A percentile compares a stretch with the other conserved stretches of the same genome.
Evolutionary conservation across 148 eudicot genomes (phyloP).

Genomic region (Fagopyrum esculentum): DNA sequence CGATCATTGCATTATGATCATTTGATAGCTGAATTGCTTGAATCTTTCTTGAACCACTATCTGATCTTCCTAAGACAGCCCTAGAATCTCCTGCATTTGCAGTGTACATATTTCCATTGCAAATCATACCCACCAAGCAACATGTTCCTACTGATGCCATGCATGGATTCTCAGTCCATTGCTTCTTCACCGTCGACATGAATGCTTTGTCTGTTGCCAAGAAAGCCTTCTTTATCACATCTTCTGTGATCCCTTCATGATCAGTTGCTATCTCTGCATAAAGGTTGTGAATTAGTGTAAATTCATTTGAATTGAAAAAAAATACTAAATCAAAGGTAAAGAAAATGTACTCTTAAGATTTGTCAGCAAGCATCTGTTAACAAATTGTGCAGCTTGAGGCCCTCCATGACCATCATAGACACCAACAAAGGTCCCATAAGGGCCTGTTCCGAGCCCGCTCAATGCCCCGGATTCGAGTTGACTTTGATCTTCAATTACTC

Average conservation of each 20-base stretch:
- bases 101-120: conserved; percentile 44
- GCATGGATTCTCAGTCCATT: conserved; percentile 59
- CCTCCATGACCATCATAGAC: conserved; percentile 94
- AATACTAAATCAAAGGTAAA: neutral
- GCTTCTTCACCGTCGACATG: conserved; percentile 47
- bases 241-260: conserved; percentile 45
- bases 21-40: conserved; percentile 62
- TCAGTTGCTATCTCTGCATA: conserved; percentile 55
- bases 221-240: conserved; percentile 66
- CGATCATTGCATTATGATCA: conserved; percentile 70
- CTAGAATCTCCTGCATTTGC: conserved; percentile 93
- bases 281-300: neutral
- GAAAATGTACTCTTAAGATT: conserved; percentile 54
- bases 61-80: conserved; percentile 60
- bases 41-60: conserved; percentile 22
- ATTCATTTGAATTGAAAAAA: neutral
- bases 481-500: conserved; percentile 65
- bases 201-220: conserved; percentile 69
- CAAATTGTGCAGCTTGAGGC: conserved; percentile 56
- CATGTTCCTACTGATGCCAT: conserved; percentile 79
- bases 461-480: conserved; percentile 69
- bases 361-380: conserved; percentile 43
- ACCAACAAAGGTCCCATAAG: conserved; percentile 67
- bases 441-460: conserved; percentile 38
- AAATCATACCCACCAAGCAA: conserved; percentile 67